Evolutionary conservation across 106 monocot species (phyloP), one percentile per base, ranked within the genome.

Genomic region (Acanthochlamys bracteata): DNA sequence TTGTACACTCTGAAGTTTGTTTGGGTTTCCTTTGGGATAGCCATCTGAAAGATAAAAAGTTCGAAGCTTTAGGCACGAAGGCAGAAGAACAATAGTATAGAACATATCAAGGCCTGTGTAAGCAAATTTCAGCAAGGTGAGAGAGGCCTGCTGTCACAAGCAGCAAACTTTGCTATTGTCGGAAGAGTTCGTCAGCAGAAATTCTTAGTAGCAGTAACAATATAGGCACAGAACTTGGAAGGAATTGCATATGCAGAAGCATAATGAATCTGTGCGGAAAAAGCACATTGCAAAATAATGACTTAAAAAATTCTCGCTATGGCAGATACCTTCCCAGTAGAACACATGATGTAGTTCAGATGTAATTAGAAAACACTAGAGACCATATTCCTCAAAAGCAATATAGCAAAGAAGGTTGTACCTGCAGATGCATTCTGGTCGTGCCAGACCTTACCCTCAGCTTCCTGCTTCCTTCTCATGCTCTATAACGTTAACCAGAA

Each of bases 21-120:
- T 63, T 45, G 43, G 19, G 45, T 42, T 63, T 4, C 63, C 63
- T 45, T 63, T 40, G 7, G 22, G 7, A 43, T 45, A 21, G 21
- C 21, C 63, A 46, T 63, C 63, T 63, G 43, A 43, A 60, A 63
- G 22, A 40, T 10, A 4, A 4, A 61, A 59, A 25, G 23, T 46
- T 9, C 1, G n/a, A 51, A 51, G 3, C n/a, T 15, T 51, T 51
- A 15, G 13, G n/a, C 51, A 51, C 51, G 3, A 13, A 15, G 13
- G 51, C 2, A 51, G n/a, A 51, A 51, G 51, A 51, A 2, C 51
- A 51, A 51, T 15, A 51, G 8, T 13, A 51, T n/a, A 33, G 33
- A 33, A 33, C 33, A 33, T 33, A 33, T 3, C 33, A 33, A 33
- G 33, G 1, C n/a, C n/a, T n/a, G n/a, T n/a, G n/a, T 19, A 15